A percentile compares a stretch with the other conserved stretches of the same genome.
These are phyloP conservation scores for Cyberlindnera nakhonratchasimensis DNA, from an alignment of 805 yeast genomes.

Conservation along the genomic window DNA sequence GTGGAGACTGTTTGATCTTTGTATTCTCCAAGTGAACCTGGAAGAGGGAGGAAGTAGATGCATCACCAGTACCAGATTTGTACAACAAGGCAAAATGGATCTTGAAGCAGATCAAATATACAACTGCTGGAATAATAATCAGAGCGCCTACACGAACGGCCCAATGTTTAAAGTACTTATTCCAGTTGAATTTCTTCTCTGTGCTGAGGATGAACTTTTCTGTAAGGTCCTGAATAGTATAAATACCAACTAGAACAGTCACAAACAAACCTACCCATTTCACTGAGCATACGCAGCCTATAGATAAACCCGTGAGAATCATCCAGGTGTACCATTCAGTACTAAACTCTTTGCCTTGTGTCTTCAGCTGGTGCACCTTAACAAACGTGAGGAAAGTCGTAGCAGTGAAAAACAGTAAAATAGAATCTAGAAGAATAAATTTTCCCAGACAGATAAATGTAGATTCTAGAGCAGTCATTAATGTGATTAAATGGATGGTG, in stretches of 20 bases:
- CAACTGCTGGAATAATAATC: constrained; percentile 65
- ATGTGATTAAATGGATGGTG: constrained; percentile 56
- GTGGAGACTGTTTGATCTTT: constrained; percentile 61
- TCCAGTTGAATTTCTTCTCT: constrained; percentile 27
- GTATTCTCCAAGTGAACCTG: constrained; percentile 80
- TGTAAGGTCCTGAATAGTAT: constrained; percentile 50
- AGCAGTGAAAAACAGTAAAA: constrained; percentile 72
- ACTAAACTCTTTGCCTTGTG: constrained; percentile 35
- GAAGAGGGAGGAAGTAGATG: constrained; percentile 82
- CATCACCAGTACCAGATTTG: constrained; percentile 90
- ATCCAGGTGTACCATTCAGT: constrained; percentile 51
- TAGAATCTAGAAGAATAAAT: constrained; percentile 73
- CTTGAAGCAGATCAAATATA: constrained; percentile 73
- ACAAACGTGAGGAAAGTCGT: constrained; percentile 62
- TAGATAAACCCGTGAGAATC: constrained; percentile 56
- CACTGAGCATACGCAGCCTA: constrained; percentile 81
- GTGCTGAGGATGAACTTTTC: constrained; percentile 35
- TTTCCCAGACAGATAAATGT: constrained; percentile 68
- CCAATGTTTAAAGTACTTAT: constrained; percentile 63
- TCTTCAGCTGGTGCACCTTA: constrained; percentile 47
- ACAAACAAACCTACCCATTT: constrained; percentile 83
- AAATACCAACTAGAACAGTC: constrained; percentile 57
- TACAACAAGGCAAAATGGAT: constrained; percentile 74
- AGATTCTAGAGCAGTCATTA: constrained; percentile 64
- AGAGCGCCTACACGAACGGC: constrained; percentile 56